phyloP scores from a whole-genome alignment of 2,329 filamentous ascomycete species.

The Penicillium frequentans region DNA sequence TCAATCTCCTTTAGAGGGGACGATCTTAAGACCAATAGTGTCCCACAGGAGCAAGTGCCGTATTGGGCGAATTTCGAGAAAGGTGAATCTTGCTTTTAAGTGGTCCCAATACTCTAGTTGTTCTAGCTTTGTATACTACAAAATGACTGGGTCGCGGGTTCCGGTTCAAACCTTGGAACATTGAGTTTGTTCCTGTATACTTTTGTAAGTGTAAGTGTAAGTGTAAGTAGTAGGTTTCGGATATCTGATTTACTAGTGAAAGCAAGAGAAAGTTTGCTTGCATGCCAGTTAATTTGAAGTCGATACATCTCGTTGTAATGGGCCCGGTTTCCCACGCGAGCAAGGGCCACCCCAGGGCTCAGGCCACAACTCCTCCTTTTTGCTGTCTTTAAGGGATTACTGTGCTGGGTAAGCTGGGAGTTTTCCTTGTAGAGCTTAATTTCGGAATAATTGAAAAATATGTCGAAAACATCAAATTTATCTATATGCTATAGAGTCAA shows the following conservation, averaged over 20 bases:
- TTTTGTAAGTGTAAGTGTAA: neutral
- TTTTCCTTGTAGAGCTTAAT: too few relatives aligned
- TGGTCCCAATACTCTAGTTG: conserved; percentile 10
- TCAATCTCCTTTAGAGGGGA: neutral
- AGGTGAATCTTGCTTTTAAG: conserved; percentile 10
- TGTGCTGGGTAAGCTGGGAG: too few relatives aligned
- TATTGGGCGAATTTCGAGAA: conserved; percentile 19
- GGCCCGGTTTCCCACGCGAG: conserved; percentile 20
- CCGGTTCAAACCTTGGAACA: neutral
- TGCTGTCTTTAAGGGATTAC: neutral
- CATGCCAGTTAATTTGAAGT: neutral
- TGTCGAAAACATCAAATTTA: too few relatives aligned
- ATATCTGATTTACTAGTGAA: neutral
- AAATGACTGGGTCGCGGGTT: conserved; percentile 30
- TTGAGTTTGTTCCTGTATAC: neutral
- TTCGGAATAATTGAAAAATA: too few relatives aligned
- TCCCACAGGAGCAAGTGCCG: conserved; percentile 11
- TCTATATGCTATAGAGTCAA: neutral
- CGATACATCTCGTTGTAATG: conserved; percentile 16
- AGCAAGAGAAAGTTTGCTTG: neutral
- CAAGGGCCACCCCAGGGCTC: conserved; percentile 21
- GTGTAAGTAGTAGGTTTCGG: neutral
- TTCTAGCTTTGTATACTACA: conserved; percentile 1
- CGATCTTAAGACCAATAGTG: neutral
- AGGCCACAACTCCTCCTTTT: conserved; percentile 11